A percentile compares a stretch with the other conserved stretches of the same genome.
Evolutionary conservation across 495 filamentous ascomycete species (phyloP).

Genomic region (Mytilinidion resinicola): DNA sequence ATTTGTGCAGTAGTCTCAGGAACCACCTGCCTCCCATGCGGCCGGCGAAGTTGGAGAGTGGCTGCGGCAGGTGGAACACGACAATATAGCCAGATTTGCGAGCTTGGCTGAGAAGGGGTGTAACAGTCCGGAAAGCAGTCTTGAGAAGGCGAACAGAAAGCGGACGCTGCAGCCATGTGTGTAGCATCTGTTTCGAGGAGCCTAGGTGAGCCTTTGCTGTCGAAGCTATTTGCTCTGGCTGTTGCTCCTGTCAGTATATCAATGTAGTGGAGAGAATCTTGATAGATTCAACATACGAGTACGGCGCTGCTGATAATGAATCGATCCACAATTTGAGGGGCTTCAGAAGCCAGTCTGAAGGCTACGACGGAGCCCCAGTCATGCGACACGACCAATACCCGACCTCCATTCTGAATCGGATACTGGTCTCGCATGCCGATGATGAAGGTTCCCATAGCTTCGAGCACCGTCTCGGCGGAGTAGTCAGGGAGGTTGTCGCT

Average conservation of each 20-base stretch:
- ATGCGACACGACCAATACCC: slow-evolving; percentile 47
- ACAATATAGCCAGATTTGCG: slow-evolving; percentile 48
- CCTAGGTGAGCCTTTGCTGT: slow-evolving; percentile 24
- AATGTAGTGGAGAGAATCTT: not conserved
- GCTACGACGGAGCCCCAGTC: slow-evolving; percentile 52
- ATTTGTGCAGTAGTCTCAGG: slow-evolving; percentile 35
- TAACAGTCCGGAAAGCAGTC: slow-evolving; percentile 38
- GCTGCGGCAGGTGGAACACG: slow-evolving; percentile 42
- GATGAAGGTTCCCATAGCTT: slow-evolving; percentile 47
- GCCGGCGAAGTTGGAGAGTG: slow-evolving; percentile 38
- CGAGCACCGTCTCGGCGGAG: slow-evolving; percentile 44
- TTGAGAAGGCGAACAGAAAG: slow-evolving; percentile 37
- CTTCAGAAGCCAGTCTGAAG: slow-evolving; percentile 50
- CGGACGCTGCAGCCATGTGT: slow-evolving; percentile 40
- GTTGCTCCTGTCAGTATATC: not conserved
- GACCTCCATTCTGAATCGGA: slow-evolving; percentile 19
- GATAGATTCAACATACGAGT: slow-evolving; percentile 37
- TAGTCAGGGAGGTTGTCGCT: slow-evolving; percentile 45
- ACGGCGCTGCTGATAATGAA: slow-evolving; percentile 48
- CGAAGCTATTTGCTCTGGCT: slow-evolving; percentile 18
- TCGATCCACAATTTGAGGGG: slow-evolving; percentile 47
- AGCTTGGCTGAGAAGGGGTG: slow-evolving; percentile 41
- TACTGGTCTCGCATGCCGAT: slow-evolving; percentile 43
- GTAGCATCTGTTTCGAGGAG: slow-evolving; percentile 44
- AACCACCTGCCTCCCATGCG: slow-evolving; percentile 42